These are phyloP conservation scores for Butyriboletus loyo DNA, from an alignment of 768 basidiomycete species.

Conservation along the genomic window DNA sequence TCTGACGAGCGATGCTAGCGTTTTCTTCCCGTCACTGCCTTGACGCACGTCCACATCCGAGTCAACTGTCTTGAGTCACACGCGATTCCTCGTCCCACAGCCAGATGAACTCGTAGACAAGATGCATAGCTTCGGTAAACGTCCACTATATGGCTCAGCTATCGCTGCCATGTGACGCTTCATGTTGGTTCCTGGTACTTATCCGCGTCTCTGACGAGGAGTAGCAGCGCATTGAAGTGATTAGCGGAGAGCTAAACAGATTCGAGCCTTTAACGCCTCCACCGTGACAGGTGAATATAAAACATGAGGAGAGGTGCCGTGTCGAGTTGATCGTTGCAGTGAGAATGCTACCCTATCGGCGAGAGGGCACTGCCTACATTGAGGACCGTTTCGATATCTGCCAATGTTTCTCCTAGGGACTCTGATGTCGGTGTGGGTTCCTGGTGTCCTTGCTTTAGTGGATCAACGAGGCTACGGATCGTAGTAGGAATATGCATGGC, in stretches of 20 bases:
- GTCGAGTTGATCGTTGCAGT: constrained; percentile 22
- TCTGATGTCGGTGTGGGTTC: not conserved
- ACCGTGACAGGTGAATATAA: constrained; percentile 27
- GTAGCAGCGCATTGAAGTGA: constrained; percentile 6
- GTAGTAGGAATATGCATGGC: constrained; percentile 18
- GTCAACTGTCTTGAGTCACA: too few species aligned
- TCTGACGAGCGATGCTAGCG: too few species aligned
- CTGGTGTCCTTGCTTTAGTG: constrained; percentile 23
- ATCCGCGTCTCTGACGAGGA: constrained; percentile 26
- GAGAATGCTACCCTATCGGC: constrained; percentile 28
- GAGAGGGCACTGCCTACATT: constrained; percentile 22
- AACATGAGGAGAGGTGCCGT: constrained; percentile 21
- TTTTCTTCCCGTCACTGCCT: too few species aligned
- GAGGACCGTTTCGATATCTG: constrained; percentile 27
- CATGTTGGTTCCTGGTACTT: constrained; percentile 6
- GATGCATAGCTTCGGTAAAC: too few species aligned
- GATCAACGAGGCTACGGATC: constrained; percentile 25
- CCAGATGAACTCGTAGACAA: too few species aligned
- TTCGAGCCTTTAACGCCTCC: not conserved
- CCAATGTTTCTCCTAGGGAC: constrained; percentile 26
- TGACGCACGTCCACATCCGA: too few species aligned
- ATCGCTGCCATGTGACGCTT: not conserved
- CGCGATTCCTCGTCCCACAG: too few species aligned
- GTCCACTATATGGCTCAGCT: too few species aligned
- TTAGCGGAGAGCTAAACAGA: not conserved